Evolutionary conservation across 1,284 basidiomycete species (phyloP).

Genomic region (Moesziomyces sp.): DNA sequence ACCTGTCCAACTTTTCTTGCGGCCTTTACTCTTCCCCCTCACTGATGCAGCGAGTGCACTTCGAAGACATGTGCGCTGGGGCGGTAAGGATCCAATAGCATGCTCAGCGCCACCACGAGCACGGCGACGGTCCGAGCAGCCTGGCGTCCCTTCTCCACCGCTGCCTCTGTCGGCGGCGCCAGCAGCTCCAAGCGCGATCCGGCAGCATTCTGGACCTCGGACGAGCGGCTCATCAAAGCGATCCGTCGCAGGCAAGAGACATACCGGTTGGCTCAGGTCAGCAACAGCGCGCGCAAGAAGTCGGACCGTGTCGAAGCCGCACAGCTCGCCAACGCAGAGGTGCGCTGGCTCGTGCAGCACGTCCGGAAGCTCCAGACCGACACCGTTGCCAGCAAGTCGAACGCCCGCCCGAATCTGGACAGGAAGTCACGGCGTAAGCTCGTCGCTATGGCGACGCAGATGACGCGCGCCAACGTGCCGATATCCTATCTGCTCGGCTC

Average conservation of each 20-base stretch:
- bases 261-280: constrained; percentile 18
- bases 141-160: too few species aligned
- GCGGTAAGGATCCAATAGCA: too few species aligned
- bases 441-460: constrained; percentile 15
- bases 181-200: too few species aligned
- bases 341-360: constrained; percentile 35
- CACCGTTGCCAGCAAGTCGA: neutral
- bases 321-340: constrained; percentile 27
- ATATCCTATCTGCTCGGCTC: constrained; percentile 36
- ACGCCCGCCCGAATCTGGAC: neutral
- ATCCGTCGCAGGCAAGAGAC: constrained; percentile 24
- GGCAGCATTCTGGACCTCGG: constrained; percentile 16
- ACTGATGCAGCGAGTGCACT: too few species aligned
- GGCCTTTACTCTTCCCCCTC: too few species aligned
- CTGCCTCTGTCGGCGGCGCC: too few species aligned
- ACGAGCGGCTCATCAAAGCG: constrained; percentile 17
- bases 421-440: constrained; percentile 18
- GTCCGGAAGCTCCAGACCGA: constrained; percentile 12
- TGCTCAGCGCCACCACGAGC: too few species aligned
- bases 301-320: constrained; percentile 22
- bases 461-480: constrained; percentile 29
- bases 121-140: too few species aligned
- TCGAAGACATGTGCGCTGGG: too few species aligned
- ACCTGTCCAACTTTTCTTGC: too few species aligned
- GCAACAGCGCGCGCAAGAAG: constrained; percentile 11